These are phyloP conservation scores for Cyclotella baltica DNA, from an alignment of 108 stramenopile genomes.

Conservation along the genomic window DNA sequence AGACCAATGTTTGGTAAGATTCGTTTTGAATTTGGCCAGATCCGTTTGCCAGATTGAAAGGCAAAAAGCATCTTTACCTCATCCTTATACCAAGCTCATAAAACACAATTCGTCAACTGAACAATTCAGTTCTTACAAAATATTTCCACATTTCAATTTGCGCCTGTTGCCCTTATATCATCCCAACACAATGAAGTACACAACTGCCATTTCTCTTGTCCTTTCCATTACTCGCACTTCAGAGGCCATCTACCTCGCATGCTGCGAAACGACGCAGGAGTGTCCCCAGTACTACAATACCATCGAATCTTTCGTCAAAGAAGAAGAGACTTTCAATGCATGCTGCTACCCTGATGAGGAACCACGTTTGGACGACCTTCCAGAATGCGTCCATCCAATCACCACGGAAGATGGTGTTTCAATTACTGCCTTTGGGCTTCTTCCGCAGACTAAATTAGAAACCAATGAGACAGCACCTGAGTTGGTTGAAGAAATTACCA, in stretches of 20 bases:
- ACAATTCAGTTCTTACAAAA: no score
- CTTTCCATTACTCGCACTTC: neutral
- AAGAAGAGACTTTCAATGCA: slow-evolving; percentile 3
- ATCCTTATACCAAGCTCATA: no score
- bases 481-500: neutral
- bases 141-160: no score
- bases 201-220: neutral
- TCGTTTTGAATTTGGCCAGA: no score
- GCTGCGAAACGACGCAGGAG: neutral
- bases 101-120: no score
- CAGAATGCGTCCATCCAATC: slow-evolving; percentile 1
- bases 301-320: neutral
- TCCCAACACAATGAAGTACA: neutral
- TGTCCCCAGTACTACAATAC: slow-evolving; percentile 1
- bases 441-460: neutral
- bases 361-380: neutral
- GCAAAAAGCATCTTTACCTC: no score
- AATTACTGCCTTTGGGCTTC: neutral
- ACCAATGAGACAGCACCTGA: neutral
- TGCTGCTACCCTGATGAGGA: slow-evolving; percentile 6
- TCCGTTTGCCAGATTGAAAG: no score
- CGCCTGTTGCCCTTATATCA: no score
- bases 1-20: no score
- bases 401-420: neutral
- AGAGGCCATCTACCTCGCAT: slow-evolving; percentile 1